phyloP scores from a whole-genome alignment of 306 rosid genomes.

The Cucurbita maxima region DNA sequence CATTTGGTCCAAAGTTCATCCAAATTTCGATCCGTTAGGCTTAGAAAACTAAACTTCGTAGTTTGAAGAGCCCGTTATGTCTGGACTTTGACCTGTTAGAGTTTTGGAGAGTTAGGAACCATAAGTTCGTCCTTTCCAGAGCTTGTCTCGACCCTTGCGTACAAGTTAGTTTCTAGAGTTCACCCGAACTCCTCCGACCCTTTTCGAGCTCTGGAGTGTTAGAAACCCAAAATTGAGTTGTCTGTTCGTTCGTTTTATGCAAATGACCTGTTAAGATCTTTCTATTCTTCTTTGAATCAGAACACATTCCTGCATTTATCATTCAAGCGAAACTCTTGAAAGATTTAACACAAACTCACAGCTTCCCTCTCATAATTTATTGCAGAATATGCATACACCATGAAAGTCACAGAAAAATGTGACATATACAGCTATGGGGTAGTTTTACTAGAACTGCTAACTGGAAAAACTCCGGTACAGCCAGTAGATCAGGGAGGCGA shows the following conservation, averaged over 20 bases:
- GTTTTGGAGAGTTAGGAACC: too few relatives aligned
- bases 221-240: too few relatives aligned
- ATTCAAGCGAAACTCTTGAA: background rate
- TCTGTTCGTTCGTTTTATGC: background rate
- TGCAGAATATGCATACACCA: constrained; percentile 95
- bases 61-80: too few relatives aligned
- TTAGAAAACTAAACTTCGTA: too few relatives aligned
- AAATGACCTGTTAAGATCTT: background rate
- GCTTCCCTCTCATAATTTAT: background rate
- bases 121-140: too few relatives aligned
- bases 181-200: too few relatives aligned
- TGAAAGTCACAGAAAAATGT: constrained; percentile 95
- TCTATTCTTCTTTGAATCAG: background rate
- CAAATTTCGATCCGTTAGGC: too few relatives aligned
- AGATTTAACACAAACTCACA: background rate
- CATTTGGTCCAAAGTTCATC: too few relatives aligned
- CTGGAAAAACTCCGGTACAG: constrained; percentile 85
- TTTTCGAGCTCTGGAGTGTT: too few relatives aligned
- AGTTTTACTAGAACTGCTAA: constrained; percentile 75
- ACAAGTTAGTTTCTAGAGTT: too few relatives aligned
- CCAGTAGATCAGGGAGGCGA: constrained; percentile 85
- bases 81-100: too few relatives aligned
- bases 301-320: background rate
- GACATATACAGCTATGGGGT: constrained; percentile 94
- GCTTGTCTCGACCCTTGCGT: too few relatives aligned